Evolutionary conservation across 805 yeast genomes (phyloP), one percentile per base, ranked within the genome.

Genomic region (Candida stauntonica): DNA sequence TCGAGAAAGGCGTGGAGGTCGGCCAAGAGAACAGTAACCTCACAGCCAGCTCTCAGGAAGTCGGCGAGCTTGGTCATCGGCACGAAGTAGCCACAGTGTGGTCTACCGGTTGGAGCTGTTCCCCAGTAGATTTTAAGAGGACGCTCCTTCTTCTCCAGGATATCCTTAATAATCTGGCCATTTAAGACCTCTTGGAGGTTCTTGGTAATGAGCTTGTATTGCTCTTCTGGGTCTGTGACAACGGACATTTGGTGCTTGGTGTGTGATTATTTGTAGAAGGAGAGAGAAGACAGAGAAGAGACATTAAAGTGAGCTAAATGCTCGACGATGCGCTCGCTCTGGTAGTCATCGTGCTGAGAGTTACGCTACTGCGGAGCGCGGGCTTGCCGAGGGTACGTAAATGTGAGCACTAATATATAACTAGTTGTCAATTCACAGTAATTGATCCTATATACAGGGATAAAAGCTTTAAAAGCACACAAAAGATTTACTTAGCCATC

Each of bases 61-160:
- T 93, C 89, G 2, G 98, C 98, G 52, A 93, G 66, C 63, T 93
- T 91, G 45, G 94, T 83, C 98, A 93, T 91, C 37, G 98, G 93
- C 27, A 93, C 99, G 58, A 93, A 87, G 73, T 93, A 93, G 36
- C 98, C 99, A 69, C 97, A 89, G 67, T 93, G 99, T 31, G 98
- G 96, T 65, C 78, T 86, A 37, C 99, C 99, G 5, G 99, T 93
- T 44, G 99, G 98, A 7, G 99, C 99, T 16, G 98, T 89, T 51
- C 99, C 99, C 98, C 97, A 93, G 77, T 93, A 93, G 57, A 93
- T 66, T 56, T 79, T 84, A 50, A 94, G 64, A 12, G 93, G 86
- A 54, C 95, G 79, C 54, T 86, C 77, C 56, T 86, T 83, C 39
- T 75, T 81, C 58, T 85, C 93, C 45, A 89, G 68, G 24, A 87